A percentile compares a stretch with the other conserved stretches of the same genome.
phyloP scores from a whole-genome alignment of 768 basidiomycete species.

The Botryobasidium botryosum region DNA sequence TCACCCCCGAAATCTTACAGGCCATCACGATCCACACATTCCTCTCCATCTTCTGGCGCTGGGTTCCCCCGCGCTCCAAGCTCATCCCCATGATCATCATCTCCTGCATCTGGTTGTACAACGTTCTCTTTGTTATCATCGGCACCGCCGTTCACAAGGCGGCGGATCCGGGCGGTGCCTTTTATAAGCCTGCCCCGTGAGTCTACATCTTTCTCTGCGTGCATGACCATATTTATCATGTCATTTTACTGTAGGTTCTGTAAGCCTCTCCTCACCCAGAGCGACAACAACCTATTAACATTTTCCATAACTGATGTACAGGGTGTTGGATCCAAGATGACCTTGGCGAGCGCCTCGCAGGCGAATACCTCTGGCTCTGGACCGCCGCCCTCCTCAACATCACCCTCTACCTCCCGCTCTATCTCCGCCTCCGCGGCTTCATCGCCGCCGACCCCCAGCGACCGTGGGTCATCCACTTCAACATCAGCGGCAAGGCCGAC shows the following conservation, averaged over 20 bases:
- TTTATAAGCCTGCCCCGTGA: conserved; percentile 7
- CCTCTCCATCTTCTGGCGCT: conserved; percentile 7
- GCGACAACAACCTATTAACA: too few relatives aligned
- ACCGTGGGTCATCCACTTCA: too few relatives aligned
- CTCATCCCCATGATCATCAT: conserved; percentile 6
- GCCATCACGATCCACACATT: conserved; percentile 8
- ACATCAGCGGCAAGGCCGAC: too few relatives aligned
- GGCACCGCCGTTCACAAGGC: conserved; percentile 3
- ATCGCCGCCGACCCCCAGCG: conserved; percentile 9
- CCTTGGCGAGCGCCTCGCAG: conserved; percentile 5
- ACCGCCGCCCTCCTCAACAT: conserved; percentile 7
- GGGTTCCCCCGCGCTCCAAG: conserved; percentile 1
- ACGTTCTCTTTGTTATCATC: conserved; percentile 4
- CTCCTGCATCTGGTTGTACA: conserved; percentile 6
- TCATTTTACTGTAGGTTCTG: neutral
- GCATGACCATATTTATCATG: too few relatives aligned
- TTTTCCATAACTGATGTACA: too few relatives aligned
- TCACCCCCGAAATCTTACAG: too few relatives aligned
- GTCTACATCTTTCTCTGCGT: neutral
- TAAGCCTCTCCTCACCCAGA: too few relatives aligned
- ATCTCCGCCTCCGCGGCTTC: conserved; percentile 7
- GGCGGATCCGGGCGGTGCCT: neutral
- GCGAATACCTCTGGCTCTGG: conserved; percentile 10
- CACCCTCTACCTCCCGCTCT: conserved; percentile 9
- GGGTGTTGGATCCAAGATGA: conserved; percentile 8